These are phyloP conservation scores for Camellia granthamiana DNA, from an alignment of 148 eudicot genomes.

Conservation along the genomic window DNA sequence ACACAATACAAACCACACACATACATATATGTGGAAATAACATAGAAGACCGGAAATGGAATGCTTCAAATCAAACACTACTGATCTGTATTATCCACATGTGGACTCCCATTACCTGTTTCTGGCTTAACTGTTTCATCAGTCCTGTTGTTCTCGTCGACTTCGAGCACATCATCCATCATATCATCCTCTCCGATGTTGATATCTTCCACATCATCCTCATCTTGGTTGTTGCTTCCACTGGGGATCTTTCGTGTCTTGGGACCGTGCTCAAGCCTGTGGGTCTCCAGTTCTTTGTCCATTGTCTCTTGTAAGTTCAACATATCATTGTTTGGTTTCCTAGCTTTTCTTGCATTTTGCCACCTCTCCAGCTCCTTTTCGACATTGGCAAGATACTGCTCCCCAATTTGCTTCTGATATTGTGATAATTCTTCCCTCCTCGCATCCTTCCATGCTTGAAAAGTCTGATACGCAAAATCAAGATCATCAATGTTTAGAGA, in stretches of 20 bases:
- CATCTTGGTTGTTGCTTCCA: slow-evolving; percentile 63
- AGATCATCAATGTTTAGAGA: neutral
- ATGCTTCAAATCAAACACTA: slow-evolving; percentile 12
- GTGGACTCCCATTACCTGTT: slow-evolving; percentile 36
- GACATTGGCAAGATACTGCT: slow-evolving; percentile 64
- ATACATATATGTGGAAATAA: neutral
- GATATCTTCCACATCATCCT: slow-evolving; percentile 92
- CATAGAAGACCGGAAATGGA: neutral
- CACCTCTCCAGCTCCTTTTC: slow-evolving; percentile 72
- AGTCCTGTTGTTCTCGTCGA: slow-evolving; percentile 53
- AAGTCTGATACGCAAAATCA: slow-evolving; percentile 38
- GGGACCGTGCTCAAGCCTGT: slow-evolving; percentile 89
- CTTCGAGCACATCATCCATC: slow-evolving; percentile 85
- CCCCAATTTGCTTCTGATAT: slow-evolving; percentile 67
- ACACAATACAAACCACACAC: too few species aligned
- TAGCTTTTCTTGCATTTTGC: slow-evolving; percentile 64
- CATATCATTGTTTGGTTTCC: slow-evolving; percentile 46
- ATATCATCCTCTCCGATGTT: slow-evolving; percentile 80
- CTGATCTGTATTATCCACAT: slow-evolving; percentile 24
- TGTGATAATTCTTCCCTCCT: slow-evolving; percentile 85
- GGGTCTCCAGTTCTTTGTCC: slow-evolving; percentile 95
- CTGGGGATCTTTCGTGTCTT: slow-evolving; percentile 73
- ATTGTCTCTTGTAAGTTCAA: slow-evolving; percentile 85
- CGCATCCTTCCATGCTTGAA: slow-evolving; percentile 80
- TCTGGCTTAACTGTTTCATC: slow-evolving; percentile 52